Percentiles rank a stretch among this genome's conserved stretches.
These are phyloP conservation scores for Xanthoconium purpureum DNA, from an alignment of 768 basidiomycete genomes.

Conservation along the genomic window DNA sequence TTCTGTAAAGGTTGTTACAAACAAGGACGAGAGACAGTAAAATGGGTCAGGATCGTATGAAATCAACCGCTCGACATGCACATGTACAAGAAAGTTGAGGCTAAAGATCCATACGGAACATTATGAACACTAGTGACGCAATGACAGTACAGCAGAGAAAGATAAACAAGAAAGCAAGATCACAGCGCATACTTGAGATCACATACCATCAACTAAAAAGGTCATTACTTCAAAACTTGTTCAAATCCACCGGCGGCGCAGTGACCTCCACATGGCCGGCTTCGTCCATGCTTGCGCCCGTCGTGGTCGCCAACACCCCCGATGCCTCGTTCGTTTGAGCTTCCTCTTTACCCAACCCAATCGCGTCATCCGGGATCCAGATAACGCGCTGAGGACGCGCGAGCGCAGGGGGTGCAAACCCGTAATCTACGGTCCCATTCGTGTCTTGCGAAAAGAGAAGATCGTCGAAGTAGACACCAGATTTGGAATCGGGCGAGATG, in stretches of 20 bases:
- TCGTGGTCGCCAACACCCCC: slow-evolving; percentile 50
- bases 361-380: slow-evolving; percentile 78
- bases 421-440: slow-evolving; percentile 43
- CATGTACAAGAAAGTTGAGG: not conserved
- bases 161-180: not conserved
- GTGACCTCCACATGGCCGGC: slow-evolving; percentile 50
- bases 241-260: slow-evolving; percentile 25
- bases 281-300: slow-evolving; percentile 56
- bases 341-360: slow-evolving; percentile 56
- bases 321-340: slow-evolving; percentile 48
- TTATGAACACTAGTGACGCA: not conserved
- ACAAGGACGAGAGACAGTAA: not conserved
- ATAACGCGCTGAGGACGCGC: slow-evolving; percentile 69
- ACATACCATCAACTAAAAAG: not conserved
- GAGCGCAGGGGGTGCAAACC: slow-evolving; percentile 87
- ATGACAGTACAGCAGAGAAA: not conserved
- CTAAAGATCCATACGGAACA: not conserved
- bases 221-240: slow-evolving; percentile 25
- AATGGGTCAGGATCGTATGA: not conserved
- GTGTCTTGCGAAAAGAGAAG: slow-evolving; percentile 23
- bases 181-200: not conserved
- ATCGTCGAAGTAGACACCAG: slow-evolving; percentile 14
- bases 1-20: slow-evolving; percentile 8
- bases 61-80: not conserved
- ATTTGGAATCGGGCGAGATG: not conserved